Evolutionary conservation across 2,329 filamentous ascomycete genomes (phyloP).

Genomic region (Hymenoscyphus salicellus): DNA sequence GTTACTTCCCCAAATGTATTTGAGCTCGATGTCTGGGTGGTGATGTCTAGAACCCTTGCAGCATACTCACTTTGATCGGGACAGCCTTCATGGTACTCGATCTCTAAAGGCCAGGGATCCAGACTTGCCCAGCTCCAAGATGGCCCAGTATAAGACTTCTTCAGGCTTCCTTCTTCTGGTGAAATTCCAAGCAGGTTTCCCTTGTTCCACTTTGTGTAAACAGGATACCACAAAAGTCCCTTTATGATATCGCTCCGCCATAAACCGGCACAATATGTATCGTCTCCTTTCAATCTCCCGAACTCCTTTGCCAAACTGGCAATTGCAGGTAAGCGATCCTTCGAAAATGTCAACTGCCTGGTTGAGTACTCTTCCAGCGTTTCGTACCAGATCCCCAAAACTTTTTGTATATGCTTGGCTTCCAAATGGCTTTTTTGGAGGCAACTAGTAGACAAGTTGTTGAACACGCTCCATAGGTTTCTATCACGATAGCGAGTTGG

Average conservation of each 20-base stretch:
- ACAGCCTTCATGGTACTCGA: not conserved
- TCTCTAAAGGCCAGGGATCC: not conserved
- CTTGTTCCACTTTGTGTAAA: not conserved
- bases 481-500: too few relatives aligned
- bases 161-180: not conserved
- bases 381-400: not conserved
- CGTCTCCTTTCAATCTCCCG: not conserved
- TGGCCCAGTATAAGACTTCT: not conserved
- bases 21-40: not conserved
- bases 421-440: not conserved
- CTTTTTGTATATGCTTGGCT: not conserved
- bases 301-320: not conserved
- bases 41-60: not conserved
- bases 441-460: not conserved
- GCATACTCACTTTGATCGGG: not conserved
- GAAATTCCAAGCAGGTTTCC: not conserved
- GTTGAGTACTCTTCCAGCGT: not conserved
- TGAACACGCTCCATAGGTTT: not conserved
- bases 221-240: not conserved
- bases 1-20: not conserved
- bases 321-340: conserved; percentile 1
- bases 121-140: not conserved
- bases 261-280: not conserved
- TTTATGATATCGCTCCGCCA: not conserved
- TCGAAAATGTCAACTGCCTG: not conserved